These are phyloP conservation scores for Mucor piriformis DNA, from an alignment of 371 early-diverging fungal genomes.

Conservation along the genomic window DNA sequence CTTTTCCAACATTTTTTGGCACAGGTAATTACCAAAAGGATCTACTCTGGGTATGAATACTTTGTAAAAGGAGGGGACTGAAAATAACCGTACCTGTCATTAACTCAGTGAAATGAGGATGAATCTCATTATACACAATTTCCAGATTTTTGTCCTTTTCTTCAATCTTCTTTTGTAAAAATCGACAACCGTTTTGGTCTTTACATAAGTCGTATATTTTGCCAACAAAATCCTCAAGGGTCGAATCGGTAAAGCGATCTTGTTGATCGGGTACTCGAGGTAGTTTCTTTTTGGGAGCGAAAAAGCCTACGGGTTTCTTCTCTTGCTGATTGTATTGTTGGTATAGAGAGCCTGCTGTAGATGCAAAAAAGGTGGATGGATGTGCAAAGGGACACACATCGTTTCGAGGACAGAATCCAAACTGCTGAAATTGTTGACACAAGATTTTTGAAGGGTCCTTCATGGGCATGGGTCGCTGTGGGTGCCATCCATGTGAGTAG, in stretches of 20 bases:
- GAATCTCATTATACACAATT: constrained; percentile 76
- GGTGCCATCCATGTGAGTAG: constrained; percentile 17
- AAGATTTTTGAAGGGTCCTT: neutral
- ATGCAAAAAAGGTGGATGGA: neutral
- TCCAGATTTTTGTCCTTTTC: constrained; percentile 31
- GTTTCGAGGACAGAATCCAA: constrained; percentile 11
- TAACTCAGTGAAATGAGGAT: constrained; percentile 71
- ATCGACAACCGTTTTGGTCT: constrained; percentile 92
- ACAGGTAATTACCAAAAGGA: constrained; percentile 92
- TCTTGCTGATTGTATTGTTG: neutral
- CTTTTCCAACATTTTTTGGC: constrained; percentile 86
- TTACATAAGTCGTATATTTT: constrained; percentile 79
- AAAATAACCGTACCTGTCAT: constrained; percentile 76
- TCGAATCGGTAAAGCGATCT: constrained; percentile 59
- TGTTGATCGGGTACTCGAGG: neutral
- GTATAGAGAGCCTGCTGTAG: neutral
- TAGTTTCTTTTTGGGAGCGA: neutral
- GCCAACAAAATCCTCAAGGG: constrained; percentile 71
- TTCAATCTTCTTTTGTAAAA: constrained; percentile 84
- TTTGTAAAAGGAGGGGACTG: neutral
- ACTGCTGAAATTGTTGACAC: constrained; percentile 18
- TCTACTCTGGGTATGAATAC: constrained; percentile 43
- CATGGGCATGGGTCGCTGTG: too few relatives aligned
- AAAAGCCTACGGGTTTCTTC: neutral
- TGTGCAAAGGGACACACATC: constrained; percentile 13